phyloP scores from a whole-genome alignment of 306 rosid species.

The Rosa multiflora region DNA sequence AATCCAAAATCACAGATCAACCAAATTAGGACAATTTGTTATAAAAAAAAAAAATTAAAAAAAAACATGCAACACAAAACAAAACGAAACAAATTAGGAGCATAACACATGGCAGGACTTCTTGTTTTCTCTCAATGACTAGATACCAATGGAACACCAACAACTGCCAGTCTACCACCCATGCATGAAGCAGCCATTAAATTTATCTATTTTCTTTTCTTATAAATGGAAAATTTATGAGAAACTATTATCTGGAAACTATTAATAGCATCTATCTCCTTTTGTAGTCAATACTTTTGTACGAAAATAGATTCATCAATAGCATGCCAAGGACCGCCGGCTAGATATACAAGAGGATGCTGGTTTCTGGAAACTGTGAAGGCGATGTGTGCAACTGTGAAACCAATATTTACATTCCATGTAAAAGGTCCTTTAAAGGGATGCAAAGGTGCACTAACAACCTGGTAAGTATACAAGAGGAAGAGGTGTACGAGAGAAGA shows the following conservation, averaged over 20 bases:
- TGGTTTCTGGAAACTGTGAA: not conserved
- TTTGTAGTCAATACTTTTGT: not conserved
- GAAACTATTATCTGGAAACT: not conserved
- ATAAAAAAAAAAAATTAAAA: too few relatives aligned
- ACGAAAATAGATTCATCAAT: not conserved
- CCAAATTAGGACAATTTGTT: not conserved
- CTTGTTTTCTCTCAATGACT: not conserved
- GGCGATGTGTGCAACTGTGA: not conserved
- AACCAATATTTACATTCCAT: not conserved
- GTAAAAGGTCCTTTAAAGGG: not conserved
- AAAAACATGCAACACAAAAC: too few relatives aligned
- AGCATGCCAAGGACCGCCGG: not conserved
- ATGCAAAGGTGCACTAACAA: too few relatives aligned
- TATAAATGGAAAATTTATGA: not conserved
- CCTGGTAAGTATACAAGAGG: too few relatives aligned
- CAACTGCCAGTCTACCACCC: not conserved
- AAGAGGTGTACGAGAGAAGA: not conserved
- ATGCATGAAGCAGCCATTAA: not conserved
- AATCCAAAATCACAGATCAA: slow-evolving; percentile 18
- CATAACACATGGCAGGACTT: not conserved
- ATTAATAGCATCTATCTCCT: not conserved
- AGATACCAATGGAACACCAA: not conserved
- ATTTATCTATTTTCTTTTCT: not conserved
- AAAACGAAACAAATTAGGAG: too few relatives aligned
- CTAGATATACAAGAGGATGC: not conserved